These are phyloP conservation scores for Barbatosphaeria neglecta DNA, from an alignment of 495 filamentous ascomycete genomes.

Conservation along the genomic window DNA sequence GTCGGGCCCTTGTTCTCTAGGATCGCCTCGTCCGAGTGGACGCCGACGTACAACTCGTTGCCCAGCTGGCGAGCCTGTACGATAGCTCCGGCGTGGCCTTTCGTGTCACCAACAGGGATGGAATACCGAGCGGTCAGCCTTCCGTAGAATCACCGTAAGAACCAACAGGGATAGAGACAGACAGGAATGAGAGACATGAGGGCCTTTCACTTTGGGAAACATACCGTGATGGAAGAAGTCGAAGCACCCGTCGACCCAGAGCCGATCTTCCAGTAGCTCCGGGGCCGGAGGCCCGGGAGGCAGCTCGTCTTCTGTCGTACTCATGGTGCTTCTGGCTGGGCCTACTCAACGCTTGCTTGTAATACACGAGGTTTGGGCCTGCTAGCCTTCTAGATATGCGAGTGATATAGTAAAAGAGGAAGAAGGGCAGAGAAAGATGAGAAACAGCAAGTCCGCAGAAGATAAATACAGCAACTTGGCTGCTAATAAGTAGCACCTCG, in stretches of 20 bases:
- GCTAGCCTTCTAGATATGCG: background rate
- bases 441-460: too few relatives aligned
- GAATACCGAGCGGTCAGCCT: too few relatives aligned
- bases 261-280: constrained; percentile 53
- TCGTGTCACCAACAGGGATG: too few relatives aligned
- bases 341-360: too few relatives aligned
- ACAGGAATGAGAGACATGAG: too few relatives aligned
- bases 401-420: too few relatives aligned
- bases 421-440: too few relatives aligned
- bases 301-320: constrained; percentile 6
- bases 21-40: constrained; percentile 92
- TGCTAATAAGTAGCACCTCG: too few relatives aligned
- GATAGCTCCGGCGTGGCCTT: constrained; percentile 93
- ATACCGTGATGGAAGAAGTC: constrained; percentile 95
- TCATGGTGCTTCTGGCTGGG: constrained; percentile 4
- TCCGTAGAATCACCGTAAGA: too few relatives aligned
- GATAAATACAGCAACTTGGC: too few relatives aligned
- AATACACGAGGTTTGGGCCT: background rate
- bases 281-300: constrained; percentile 27
- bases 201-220: background rate
- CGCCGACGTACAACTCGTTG: constrained; percentile 74
- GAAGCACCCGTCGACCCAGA: constrained; percentile 98
- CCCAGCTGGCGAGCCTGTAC: constrained; percentile 66
- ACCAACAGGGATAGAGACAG: too few relatives aligned
- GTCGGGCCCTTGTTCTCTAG: constrained; percentile 94